Base-by-base conservation (phyloP, 2,329 filamentous ascomycete species). In the Penicillium brasilianum region DNA sequence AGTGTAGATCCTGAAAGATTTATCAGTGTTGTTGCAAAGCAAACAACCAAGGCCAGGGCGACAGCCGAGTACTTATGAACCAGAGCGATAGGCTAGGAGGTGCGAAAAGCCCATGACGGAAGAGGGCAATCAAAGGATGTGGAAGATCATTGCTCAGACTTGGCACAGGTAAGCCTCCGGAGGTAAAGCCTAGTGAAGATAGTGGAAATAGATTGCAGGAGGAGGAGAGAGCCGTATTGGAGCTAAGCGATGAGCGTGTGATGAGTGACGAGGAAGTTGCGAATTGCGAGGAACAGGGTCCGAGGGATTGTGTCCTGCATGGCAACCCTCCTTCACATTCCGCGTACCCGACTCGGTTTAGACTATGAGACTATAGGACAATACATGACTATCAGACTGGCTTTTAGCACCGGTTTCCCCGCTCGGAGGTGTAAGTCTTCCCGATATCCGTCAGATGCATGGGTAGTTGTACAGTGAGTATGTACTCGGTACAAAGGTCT, bases 241-340 rank as follows among this genome's bases (percentile, higher is more conserved):
- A 14, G 36, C 49, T 67, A 61, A 62, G 58, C 64, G 59, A 69
- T 61, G 58, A n/a, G 53, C 55, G 55, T 58, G 60, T 62, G 62
- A 63, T 62, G 58, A 28, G 62, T 64, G 62, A 61, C 62, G 57
- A 32, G 34, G 41, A 41, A 59, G 52, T 28, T 28, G 25, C 25
- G 55, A 55, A 22, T 32, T 30, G 36, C 25, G 25, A 28, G 22
- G 55, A 52, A 52, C 50, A 48, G 30, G 30, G 39, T 32, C n/a
- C n/a, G 37, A 14, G 22, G 49, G 65, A 56, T 63, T 59, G 59
- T 59, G 59, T 59, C 61, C 59, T 62, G 20, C 16, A 57, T 58
- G 49, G 53, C n/a, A 28, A 34, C 36, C 28, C 34, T 36, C 28
- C 6, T 55, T 36, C 30, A 16, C 49, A 57, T 58, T 53, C 65